Conservation (phyloP, 1,284 basidiomycete genomes). For the Heterobasidion annosum region DNA sequence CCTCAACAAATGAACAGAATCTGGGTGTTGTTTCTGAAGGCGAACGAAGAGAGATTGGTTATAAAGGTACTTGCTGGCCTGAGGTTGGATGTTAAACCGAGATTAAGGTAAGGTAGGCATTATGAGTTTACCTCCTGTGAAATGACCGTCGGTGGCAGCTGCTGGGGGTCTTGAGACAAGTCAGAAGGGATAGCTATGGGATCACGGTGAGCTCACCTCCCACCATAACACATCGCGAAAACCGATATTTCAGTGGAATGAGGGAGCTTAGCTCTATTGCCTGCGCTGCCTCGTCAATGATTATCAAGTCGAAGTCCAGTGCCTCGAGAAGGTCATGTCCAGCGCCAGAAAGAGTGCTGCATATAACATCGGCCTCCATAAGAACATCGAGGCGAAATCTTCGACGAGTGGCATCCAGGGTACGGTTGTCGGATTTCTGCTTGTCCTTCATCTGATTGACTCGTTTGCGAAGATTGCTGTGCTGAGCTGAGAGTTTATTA, state of each 20-base stretch:
- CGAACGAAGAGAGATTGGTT: constrained; percentile 94
- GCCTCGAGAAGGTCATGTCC: constrained; percentile 84
- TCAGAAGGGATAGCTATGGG: neutral
- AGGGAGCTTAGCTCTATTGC: constrained; percentile 95
- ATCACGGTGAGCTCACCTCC: constrained; percentile 45
- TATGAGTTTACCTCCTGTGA: constrained; percentile 56
- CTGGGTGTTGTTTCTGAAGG: constrained; percentile 71
- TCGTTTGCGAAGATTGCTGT: constrained; percentile 57
- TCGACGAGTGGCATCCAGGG: constrained; percentile 71
- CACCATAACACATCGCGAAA: constrained; percentile 86
- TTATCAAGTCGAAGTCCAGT: constrained; percentile 90
- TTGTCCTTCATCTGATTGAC: constrained; percentile 78
- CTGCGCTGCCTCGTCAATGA: constrained; percentile 98
- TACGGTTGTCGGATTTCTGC: constrained; percentile 65
- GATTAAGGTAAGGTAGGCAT: neutral
- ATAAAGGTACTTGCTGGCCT: constrained; percentile 77
- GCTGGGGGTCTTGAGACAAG: constrained; percentile 73
- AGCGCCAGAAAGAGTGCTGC: constrained; percentile 87
- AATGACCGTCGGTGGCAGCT: constrained; percentile 94
- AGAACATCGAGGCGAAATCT: constrained; percentile 73
- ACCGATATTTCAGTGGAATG: constrained; percentile 90
- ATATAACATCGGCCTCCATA: constrained; percentile 87
- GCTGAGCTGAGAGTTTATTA: constrained; percentile 55
- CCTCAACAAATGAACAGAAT: constrained; percentile 88
- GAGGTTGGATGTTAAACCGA: constrained; percentile 1